Percentiles rank a stretch among this genome's conserved stretches.
Conservation (phyloP, 202 grass and related monocot genomes). For the Zoysia matrella region DNA sequence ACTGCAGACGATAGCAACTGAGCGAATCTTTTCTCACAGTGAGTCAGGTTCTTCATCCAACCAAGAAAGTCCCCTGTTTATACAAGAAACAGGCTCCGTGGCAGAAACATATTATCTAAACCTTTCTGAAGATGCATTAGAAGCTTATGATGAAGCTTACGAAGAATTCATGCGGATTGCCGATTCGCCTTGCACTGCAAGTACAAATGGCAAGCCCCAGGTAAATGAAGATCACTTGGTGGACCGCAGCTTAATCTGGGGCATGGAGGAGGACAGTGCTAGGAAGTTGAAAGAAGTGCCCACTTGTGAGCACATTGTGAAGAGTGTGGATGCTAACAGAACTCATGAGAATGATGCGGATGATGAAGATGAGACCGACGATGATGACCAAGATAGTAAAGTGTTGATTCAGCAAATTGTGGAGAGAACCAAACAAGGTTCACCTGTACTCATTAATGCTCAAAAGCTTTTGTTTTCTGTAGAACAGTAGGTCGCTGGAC, state of each 20-base stretch:
- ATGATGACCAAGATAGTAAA: conserved; percentile 51
- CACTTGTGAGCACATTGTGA: conserved; percentile 30
- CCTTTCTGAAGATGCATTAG: conserved; percentile 49
- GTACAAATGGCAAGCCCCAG: conserved; percentile 37
- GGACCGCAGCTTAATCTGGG: conserved; percentile 59
- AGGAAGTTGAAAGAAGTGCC: conserved; percentile 34
- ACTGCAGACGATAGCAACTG: conserved; percentile 54
- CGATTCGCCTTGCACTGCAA: conserved; percentile 50
- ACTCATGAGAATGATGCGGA: conserved; percentile 29
- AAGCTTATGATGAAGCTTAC: conserved; percentile 89
- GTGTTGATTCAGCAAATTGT: conserved; percentile 83
- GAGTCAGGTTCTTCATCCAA: conserved; percentile 70
- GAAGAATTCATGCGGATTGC: conserved; percentile 78
- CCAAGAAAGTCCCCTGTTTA: conserved; percentile 66
- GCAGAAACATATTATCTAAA: conserved; percentile 50
- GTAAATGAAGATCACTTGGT: conserved; percentile 49
- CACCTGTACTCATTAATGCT: conserved; percentile 78
- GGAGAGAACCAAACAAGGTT: conserved; percentile 91
- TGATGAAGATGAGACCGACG: conserved; percentile 30
- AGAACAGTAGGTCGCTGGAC: conserved; percentile 61
- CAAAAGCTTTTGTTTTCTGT: conserved; percentile 82
- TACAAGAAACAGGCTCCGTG: conserved; percentile 42
- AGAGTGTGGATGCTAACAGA: conserved; percentile 32
- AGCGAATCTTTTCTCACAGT: conserved; percentile 65
- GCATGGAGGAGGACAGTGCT: conserved; percentile 50